Base-by-base conservation (phyloP, 225 moss, liverwort and hornwort species). In the Takakia lepidozioides region DNA sequence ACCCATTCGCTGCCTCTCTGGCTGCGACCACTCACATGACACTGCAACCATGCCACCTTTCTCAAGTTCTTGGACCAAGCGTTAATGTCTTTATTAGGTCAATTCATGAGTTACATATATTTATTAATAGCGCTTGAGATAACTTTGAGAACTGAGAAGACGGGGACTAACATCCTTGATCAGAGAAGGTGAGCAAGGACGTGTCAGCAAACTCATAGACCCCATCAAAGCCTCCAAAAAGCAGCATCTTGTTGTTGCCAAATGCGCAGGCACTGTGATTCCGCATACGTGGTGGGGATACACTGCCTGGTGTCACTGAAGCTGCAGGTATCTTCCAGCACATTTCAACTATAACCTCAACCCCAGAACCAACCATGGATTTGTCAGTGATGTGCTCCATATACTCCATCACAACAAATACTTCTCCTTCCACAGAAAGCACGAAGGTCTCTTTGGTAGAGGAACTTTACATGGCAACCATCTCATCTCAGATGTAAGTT, bases 181-280 rank as follows among this genome's bases (percentile, higher is more conserved):
- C 81, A 27, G 60, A 76, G 43, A 99, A 65, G 46, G 52, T 74
- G 20, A 99, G 70, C 25, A 87, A 49, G 39, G 64, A 81, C 20
- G 87, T 40, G 27, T 91, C 80, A 47, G 91, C 75, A 46, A 83
- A 78, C 37, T 99, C 98, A 32, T 53, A 62, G 8, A 78, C 59
- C 55, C 91, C 91, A 51, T 99, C 91, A 65, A 87, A 99, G 18
- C 98, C 98, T 60, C 91, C 91, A 49, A 99, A 87, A 13, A 99
- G 23, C 23, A 91, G 36, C 73, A 99, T 81, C 52, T 58, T 76
- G 43, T 81, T 66, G n/a, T 47, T 51, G 24, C 78, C 83, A 54
- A 67, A 76, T 18, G 80, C 56, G 72, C 98, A 99, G 8, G 78
- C 72, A 48, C 87, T 81, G 50, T 99, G 98, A 40, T 87, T 91